A percentile compares a stretch with the other conserved stretches of the same genome.
These are phyloP conservation scores for Pseudogymnoascus sp. DNA, from an alignment of 2,329 filamentous ascomycete species.

Conservation along the genomic window DNA sequence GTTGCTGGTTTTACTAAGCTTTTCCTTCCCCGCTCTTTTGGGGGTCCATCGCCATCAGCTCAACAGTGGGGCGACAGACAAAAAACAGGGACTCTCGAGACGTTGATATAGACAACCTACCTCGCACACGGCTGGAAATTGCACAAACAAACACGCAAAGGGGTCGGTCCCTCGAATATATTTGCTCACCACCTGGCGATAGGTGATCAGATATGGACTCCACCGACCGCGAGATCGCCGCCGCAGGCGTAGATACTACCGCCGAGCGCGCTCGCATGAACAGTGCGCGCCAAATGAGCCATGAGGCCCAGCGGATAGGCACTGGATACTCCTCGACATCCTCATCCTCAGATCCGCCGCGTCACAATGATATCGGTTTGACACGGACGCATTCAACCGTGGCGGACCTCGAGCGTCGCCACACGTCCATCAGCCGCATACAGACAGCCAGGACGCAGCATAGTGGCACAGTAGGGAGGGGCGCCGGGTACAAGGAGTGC, in stretches of 20 bases:
- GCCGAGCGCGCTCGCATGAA: background rate
- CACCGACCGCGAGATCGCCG: background rate
- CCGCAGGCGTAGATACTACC: background rate
- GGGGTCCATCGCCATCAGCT: background rate
- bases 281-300: constrained; percentile 29
- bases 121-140: background rate
- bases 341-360: constrained; percentile 34
- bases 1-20: background rate
- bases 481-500: constrained; percentile 36
- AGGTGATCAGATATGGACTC: constrained; percentile 7
- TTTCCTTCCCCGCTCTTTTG: background rate
- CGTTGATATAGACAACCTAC: constrained; percentile 1
- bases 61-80: background rate
- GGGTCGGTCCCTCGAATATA: constrained; percentile 7
- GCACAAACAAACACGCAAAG: background rate
- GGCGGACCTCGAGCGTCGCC: constrained; percentile 59
- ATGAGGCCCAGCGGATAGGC: constrained; percentile 53
- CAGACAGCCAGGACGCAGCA: constrained; percentile 65
- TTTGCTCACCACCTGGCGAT: background rate
- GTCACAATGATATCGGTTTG: constrained; percentile 39
- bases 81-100: background rate
- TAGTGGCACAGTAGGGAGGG: constrained; percentile 58
- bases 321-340: constrained; percentile 45
- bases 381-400: constrained; percentile 52
- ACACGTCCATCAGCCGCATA: constrained; percentile 62